These are phyloP conservation scores for Hemileccinum rubropunctum DNA, from an alignment of 768 basidiomycete genomes.

Conservation along the genomic window DNA sequence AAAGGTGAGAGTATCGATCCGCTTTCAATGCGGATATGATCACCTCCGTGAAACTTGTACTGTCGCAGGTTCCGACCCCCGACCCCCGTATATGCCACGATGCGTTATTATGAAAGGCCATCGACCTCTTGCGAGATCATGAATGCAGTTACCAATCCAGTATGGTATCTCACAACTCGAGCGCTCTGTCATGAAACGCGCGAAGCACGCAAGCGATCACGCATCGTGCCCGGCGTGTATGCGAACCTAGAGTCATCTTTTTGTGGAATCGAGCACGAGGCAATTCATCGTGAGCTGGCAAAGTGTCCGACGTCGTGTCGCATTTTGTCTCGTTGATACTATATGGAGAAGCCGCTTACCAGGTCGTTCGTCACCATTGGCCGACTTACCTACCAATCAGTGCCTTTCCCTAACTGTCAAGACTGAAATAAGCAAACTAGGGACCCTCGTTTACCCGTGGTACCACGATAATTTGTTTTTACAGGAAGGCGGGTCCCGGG, in stretches of 20 bases:
- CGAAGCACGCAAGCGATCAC: conserved; percentile 1
- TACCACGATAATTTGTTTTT: conserved; percentile 2
- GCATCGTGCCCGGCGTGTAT: not conserved
- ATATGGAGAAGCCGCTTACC: not conserved
- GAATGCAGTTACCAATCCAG: not conserved
- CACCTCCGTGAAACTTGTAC: not conserved
- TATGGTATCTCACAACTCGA: not conserved
- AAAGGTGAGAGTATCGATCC: not conserved
- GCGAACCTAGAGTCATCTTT: not conserved
- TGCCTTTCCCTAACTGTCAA: not conserved
- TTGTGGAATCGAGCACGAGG: not conserved
- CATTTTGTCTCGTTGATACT: not conserved
- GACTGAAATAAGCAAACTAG: not conserved
- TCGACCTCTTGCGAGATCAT: not conserved
- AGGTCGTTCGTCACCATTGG: not conserved
- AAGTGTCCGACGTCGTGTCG: not conserved
- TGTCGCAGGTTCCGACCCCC: not conserved
- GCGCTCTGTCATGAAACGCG: conserved; percentile 14
- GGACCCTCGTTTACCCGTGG: conserved; percentile 2
- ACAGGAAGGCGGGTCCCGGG: not conserved
- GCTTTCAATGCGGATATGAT: conserved; percentile 1
- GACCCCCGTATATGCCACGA: not conserved
- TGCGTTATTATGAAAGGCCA: not conserved
- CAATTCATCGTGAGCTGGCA: not conserved
- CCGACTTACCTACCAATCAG: not conserved